phyloP scores from a whole-genome alignment of 1,284 basidiomycete species.

The Pseudozyma sp. region DNA sequence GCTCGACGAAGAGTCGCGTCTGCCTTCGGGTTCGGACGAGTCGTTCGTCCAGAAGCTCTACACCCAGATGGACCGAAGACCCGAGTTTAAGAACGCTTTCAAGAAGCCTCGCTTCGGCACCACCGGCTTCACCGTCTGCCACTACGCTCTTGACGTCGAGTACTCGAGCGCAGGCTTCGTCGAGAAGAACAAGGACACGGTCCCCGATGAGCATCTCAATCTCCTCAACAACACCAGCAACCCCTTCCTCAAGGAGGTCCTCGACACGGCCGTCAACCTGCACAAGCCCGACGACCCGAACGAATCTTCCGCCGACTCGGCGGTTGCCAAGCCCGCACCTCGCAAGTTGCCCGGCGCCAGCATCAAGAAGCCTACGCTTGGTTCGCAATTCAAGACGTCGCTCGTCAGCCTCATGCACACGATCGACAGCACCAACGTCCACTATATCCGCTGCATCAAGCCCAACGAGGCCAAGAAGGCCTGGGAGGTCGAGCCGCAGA shows the following conservation, averaged over 20 bases:
- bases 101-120: conserved; percentile 98
- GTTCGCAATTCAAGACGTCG: conserved; percentile 97
- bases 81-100: conserved; percentile 88
- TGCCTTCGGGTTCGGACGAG: conserved; percentile 91
- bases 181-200: conserved; percentile 98
- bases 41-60: conserved; percentile 96
- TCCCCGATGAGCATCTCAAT: conserved; percentile 95
- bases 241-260: conserved; percentile 90
- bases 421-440: conserved; percentile 95
- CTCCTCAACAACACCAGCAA: conserved; percentile 88
- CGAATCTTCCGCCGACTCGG: conserved; percentile 21
- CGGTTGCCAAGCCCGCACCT: conserved; percentile 43
- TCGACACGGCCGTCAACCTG: conserved; percentile 73
- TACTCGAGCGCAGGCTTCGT: conserved; percentile 98
- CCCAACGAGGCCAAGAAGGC: conserved; percentile 96
- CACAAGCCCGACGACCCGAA: conserved; percentile 49
- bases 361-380: conserved; percentile 91
- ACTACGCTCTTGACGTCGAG: conserved; percentile 97
- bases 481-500: conserved; percentile 96
- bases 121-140: conserved; percentile 95
- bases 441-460: conserved; percentile 99
- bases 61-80: conserved; percentile 81
- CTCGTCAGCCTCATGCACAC: conserved; percentile 96
- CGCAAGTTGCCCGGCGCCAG: conserved; percentile 73
- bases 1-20: conserved; percentile 96